A percentile compares a stretch with the other conserved stretches of the same genome.
phyloP scores from a whole-genome alignment of 768 basidiomycete species.

The Suillus variegatus region DNA sequence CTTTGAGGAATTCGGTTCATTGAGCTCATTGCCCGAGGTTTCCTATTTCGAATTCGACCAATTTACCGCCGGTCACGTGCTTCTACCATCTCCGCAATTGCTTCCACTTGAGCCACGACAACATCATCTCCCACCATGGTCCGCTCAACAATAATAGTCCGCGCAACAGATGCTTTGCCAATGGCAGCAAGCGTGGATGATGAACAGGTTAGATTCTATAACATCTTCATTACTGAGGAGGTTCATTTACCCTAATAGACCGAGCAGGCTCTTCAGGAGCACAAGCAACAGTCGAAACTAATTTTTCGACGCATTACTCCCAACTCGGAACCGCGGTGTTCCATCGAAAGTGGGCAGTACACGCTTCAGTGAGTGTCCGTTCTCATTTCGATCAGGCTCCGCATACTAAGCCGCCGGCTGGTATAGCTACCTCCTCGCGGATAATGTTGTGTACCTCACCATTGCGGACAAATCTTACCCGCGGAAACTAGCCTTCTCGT shows the following conservation, averaged over 20 bases:
- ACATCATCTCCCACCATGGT: constrained; percentile 55
- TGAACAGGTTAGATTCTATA: constrained; percentile 67
- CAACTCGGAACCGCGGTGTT: constrained; percentile 93
- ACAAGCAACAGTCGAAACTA: constrained; percentile 98
- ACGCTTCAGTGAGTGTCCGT: constrained; percentile 82
- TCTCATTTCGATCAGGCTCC: constrained; percentile 3
- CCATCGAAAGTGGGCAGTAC: constrained; percentile 93
- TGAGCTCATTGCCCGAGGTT: constrained; percentile 1
- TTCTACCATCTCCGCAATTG: background rate
- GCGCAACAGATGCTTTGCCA: constrained; percentile 85
- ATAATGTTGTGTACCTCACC: constrained; percentile 93
- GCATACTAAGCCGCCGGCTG: constrained; percentile 10
- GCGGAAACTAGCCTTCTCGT: constrained; percentile 95
- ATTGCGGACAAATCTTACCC: constrained; percentile 98
- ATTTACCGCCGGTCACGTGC: constrained; percentile 10
- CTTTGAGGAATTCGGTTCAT: background rate
- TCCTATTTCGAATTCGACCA: background rate
- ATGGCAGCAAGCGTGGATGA: constrained; percentile 97
- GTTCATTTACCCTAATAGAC: constrained; percentile 53
- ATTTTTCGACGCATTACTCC: constrained; percentile 93
- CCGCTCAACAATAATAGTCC: constrained; percentile 81
- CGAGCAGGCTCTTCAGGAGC: constrained; percentile 91
- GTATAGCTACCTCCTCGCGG: constrained; percentile 87
- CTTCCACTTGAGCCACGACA: constrained; percentile 5
- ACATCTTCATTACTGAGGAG: background rate